Evolutionary conservation across 148 eudicot species (phyloP).

Genomic region (Polygonum maritimum): DNA sequence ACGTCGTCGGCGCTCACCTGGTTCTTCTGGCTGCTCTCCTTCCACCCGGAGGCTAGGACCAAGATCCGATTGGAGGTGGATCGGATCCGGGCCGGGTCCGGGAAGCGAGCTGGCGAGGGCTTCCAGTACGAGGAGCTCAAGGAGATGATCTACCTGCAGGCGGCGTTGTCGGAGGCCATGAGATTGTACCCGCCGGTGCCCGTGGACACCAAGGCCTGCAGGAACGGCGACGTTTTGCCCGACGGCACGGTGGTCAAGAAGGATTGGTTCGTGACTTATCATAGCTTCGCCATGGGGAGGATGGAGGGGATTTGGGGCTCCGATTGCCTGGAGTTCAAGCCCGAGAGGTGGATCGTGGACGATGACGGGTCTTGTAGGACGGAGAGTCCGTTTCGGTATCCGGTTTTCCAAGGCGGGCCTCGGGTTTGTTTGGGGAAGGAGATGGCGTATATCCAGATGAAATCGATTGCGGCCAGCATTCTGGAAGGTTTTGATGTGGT

Average conservation of each 20-base stretch:
- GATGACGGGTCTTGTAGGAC: not conserved
- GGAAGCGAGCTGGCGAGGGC: slow-evolving; percentile 1
- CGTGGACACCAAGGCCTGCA: slow-evolving; percentile 15
- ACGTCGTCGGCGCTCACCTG: slow-evolving; percentile 15
- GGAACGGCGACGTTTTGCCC: slow-evolving; percentile 26
- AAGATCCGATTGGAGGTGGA: slow-evolving; percentile 13
- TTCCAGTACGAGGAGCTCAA: slow-evolving; percentile 16
- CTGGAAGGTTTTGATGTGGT: slow-evolving; percentile 24
- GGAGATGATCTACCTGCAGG: slow-evolving; percentile 27
- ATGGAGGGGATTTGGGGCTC: slow-evolving; percentile 26
- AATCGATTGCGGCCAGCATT: slow-evolving; percentile 24
- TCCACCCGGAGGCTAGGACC: not conserved
- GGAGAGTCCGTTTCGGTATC: slow-evolving; percentile 27
- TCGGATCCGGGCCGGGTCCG: not conserved
- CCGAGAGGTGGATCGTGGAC: slow-evolving; percentile 26
- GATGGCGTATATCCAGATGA: slow-evolving; percentile 37
- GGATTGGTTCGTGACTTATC: slow-evolving; percentile 22
- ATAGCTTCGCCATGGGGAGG: slow-evolving; percentile 33
- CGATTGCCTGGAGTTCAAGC: slow-evolving; percentile 23
- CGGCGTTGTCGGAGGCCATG: slow-evolving; percentile 28
- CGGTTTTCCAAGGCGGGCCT: slow-evolving; percentile 45
- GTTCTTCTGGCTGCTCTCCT: slow-evolving; percentile 17
- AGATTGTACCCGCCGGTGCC: slow-evolving; percentile 36
- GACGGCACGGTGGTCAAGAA: slow-evolving; percentile 31
- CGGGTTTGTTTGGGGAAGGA: slow-evolving; percentile 34